phyloP scores from a whole-genome alignment of 2,329 filamentous ascomycete species.

The Emergomyces orientalis region DNA sequence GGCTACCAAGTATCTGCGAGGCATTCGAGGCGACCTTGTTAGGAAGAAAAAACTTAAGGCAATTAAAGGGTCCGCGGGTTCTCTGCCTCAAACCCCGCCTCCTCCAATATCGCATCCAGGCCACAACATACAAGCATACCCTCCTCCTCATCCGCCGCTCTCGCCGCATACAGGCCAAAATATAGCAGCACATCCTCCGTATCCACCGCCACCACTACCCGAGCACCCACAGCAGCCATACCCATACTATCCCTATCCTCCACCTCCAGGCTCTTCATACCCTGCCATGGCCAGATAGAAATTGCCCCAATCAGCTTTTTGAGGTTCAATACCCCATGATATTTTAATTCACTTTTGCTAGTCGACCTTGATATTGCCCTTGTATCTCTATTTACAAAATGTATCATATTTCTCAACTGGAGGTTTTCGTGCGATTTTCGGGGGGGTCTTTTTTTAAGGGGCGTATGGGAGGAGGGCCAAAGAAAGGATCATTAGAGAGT shows the following conservation, averaged over 20 bases:
- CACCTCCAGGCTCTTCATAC: neutral
- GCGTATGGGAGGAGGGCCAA: neutral
- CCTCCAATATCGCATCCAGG: neutral
- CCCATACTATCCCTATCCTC: neutral
- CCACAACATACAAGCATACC: neutral
- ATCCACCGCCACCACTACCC: neutral
- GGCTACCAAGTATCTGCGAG: constrained; percentile 49
- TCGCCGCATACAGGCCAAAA: neutral
- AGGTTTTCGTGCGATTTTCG: neutral
- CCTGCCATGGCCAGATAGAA: neutral
- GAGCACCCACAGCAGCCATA: neutral
- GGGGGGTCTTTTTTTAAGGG: neutral
- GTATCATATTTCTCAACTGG: neutral
- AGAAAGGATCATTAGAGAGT: neutral
- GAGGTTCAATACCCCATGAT: neutral
- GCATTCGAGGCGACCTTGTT: constrained; percentile 48
- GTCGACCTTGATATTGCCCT: neutral
- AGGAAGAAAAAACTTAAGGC: constrained; percentile 38
- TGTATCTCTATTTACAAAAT: neutral
- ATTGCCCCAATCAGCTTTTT: neutral
- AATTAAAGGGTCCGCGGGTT: neutral
- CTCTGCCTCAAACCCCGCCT: neutral
- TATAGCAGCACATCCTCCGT: neutral
- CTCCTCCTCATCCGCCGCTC: neutral
- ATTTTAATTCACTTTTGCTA: neutral